These are phyloP conservation scores for Daedalea quercina DNA, from an alignment of 768 basidiomycete genomes.

Conservation along the genomic window DNA sequence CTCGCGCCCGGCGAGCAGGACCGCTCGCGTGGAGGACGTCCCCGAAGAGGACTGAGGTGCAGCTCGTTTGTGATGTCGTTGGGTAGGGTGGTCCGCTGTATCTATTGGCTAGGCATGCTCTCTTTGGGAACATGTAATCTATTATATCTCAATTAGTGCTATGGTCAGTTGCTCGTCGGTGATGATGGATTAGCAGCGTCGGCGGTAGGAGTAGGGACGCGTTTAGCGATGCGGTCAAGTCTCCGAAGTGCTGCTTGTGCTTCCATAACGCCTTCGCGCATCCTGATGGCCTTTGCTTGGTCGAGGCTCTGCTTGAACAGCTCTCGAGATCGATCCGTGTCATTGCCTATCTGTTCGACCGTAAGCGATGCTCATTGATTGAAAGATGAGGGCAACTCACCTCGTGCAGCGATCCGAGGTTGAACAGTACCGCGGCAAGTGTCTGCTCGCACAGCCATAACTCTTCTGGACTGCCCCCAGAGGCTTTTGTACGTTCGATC, in stretches of 20 bases:
- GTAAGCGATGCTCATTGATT: background rate
- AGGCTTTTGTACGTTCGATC: slow-evolving; percentile 22
- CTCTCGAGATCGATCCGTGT: slow-evolving; percentile 21
- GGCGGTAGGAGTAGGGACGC: background rate
- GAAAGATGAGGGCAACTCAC: slow-evolving; percentile 8
- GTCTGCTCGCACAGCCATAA: slow-evolving; percentile 44
- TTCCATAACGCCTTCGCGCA: slow-evolving; percentile 30
- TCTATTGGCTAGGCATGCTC: background rate
- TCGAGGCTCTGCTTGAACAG: slow-evolving; percentile 26
- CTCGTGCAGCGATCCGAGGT: slow-evolving; percentile 51
- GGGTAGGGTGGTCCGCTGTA: background rate
- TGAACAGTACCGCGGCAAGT: slow-evolving; percentile 53
- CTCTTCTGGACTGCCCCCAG: slow-evolving; percentile 3
- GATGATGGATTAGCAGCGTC: background rate
- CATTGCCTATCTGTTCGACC: slow-evolving; percentile 26
- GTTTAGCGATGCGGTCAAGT: slow-evolving; percentile 12
- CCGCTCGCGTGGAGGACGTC: slow-evolving; percentile 26
- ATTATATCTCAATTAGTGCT: too few relatives aligned
- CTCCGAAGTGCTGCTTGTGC: slow-evolving; percentile 28
- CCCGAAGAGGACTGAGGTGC: slow-evolving; percentile 23
- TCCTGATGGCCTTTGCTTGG: slow-evolving; percentile 24
- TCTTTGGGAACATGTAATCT: background rate
- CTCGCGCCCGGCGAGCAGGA: slow-evolving; percentile 26
- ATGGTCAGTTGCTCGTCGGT: background rate
- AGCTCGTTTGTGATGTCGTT: background rate